A percentile compares a stretch with the other conserved stretches of the same genome.
Evolutionary conservation across 306 rosid genomes (phyloP).

Genomic region (Trifolium subterraneum): DNA sequence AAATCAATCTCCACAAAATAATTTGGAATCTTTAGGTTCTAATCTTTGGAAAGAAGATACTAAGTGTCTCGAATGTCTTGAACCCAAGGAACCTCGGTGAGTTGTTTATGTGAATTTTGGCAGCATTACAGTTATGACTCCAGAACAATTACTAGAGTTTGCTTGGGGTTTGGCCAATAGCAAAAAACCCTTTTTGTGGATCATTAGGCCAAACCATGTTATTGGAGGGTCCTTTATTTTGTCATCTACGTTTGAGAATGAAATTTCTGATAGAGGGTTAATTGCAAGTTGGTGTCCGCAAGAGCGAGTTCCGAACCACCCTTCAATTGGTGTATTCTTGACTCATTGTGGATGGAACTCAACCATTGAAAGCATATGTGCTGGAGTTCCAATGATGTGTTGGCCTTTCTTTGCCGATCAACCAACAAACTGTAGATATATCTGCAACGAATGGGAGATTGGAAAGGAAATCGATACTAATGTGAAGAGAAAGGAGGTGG

Average conservation of each 20-base stretch:
- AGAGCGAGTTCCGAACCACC: neutral
- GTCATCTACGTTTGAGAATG: neutral
- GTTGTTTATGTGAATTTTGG: neutral
- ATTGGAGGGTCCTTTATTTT: neutral
- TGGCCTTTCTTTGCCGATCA: neutral
- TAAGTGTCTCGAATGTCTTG: neutral
- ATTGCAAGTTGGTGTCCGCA: neutral
- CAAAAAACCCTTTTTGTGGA: neutral
- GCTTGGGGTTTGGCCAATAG: neutral
- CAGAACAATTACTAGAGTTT: neutral
- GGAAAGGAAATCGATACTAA: too few relatives aligned
- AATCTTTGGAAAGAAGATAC: conserved; percentile 9
- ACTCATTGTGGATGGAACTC: conserved; percentile 15
- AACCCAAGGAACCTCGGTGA: neutral
- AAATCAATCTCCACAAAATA: neutral
- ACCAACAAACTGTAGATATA: neutral
- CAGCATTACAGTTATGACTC: neutral
- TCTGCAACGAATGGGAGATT: neutral
- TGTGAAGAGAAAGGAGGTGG: too few relatives aligned
- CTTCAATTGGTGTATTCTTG: neutral
- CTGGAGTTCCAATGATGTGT: neutral
- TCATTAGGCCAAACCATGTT: neutral
- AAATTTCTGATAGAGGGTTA: neutral
- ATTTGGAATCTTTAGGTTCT: neutral
- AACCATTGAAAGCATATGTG: neutral